Evolutionary conservation across 2,329 filamentous ascomycete genomes (phyloP).

Genomic region (Zymoseptoria pseudotritici): DNA sequence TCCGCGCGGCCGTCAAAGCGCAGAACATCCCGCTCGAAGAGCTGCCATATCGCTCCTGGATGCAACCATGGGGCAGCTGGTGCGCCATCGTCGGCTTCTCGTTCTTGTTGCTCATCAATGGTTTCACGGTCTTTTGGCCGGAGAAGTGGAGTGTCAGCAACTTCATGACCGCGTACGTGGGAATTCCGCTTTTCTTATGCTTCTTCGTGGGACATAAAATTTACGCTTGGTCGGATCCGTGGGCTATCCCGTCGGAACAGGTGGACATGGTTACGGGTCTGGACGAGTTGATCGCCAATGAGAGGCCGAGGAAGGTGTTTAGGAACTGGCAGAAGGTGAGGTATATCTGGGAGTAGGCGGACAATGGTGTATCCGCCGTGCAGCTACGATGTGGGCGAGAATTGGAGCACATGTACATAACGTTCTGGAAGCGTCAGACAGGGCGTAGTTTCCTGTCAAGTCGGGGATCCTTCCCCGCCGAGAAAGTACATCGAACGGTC

Average conservation of each 20-base stretch:
- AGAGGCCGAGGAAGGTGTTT: slow-evolving; percentile 25
- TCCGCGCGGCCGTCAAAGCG: slow-evolving; percentile 50
- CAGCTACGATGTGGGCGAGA: neutral
- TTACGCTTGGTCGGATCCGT: slow-evolving; percentile 41
- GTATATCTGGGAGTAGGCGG: slow-evolving; percentile 14
- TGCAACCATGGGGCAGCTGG: slow-evolving; percentile 61
- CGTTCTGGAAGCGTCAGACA: neutral
- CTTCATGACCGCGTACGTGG: slow-evolving; percentile 60
- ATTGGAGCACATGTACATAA: neutral
- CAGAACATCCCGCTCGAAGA: slow-evolving; percentile 43
- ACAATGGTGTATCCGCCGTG: neutral
- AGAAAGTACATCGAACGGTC: neutral
- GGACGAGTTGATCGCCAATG: slow-evolving; percentile 26
- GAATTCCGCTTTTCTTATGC: slow-evolving; percentile 51
- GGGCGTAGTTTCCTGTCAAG: neutral
- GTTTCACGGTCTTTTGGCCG: slow-evolving; percentile 67
- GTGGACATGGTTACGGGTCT: slow-evolving; percentile 47
- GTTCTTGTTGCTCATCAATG: slow-evolving; percentile 64
- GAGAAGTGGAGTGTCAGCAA: slow-evolving; percentile 53
- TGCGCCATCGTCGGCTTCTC: slow-evolving; percentile 50
- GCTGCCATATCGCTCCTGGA: slow-evolving; percentile 46
- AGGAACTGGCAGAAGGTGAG: slow-evolving; percentile 32
- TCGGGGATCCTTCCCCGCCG: neutral
- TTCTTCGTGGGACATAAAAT: slow-evolving; percentile 50
- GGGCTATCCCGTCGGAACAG: slow-evolving; percentile 42